Base-by-base conservation (phyloP, 805 yeast genomes). In the Tetrapisispora pingtungensis region DNA sequence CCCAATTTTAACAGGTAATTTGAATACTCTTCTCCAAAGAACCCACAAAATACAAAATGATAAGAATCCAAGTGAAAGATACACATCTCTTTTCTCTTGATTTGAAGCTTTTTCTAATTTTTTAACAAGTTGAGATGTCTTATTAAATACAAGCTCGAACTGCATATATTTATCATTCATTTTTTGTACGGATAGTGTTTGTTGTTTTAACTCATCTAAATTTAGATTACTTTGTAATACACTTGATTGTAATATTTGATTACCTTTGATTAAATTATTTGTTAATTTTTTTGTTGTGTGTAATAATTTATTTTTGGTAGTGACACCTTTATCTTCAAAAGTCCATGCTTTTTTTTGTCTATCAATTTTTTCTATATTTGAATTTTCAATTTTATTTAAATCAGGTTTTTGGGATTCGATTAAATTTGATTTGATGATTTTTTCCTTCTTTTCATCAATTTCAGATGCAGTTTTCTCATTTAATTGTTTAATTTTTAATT, bases 171-270 rank as follows among this genome's bases (percentile, higher is more conserved):
- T 62, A 26, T 62, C 64, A 26, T 59, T 59, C 40, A 62, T 48
- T 17, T 48, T 51, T 3, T 54, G 45, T 22, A 64, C 42, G 7
- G 59, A 51, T n/a, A 44, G 43, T 2, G 67, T 61, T 36, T 64
- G 68, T 26, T 53, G 57, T 40, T 48, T 51, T 15, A 64, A 45
- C 42, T 64, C 67, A 42, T 61, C 64, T 15, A 64, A 37, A 44
- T 64, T 62, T 30, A 64, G 45, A 31, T 59, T 64, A 43, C 65
- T 62, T 42, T 63, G 68, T 31, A 64, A 38, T 12, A 64, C 57
- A 14, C 65, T 54, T 2, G 62, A 51, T 44, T 61, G 64, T 41
- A 64, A 33, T 12, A 62, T 49, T 41, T 61, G 63, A 41, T 61
- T 62, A 12, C 64, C 53, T 39, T 59, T 58, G 13, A 60, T 49